These are phyloP conservation scores for Cichorium intybus DNA, from an alignment of 140 eudicot genomes.

Conservation along the genomic window DNA sequence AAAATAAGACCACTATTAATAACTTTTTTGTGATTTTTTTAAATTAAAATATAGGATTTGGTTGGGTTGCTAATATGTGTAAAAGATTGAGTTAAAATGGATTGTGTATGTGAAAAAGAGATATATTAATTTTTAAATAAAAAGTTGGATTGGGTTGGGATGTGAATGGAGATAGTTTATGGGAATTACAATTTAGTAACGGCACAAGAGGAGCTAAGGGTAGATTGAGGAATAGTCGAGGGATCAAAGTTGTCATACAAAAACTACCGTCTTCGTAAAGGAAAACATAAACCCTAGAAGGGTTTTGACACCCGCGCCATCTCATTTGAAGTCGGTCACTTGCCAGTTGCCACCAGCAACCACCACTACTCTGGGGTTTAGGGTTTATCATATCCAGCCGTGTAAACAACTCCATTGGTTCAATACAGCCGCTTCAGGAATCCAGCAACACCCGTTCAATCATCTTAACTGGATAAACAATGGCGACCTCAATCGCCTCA, in stretches of 20 bases:
- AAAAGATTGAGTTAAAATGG: no score
- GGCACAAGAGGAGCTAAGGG: background rate
- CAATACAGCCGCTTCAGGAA: background rate
- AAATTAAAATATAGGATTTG: no score
- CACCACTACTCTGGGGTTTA: slow-evolving; percentile 22
- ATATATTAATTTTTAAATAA: no score
- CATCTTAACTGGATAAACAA: slow-evolving; percentile 21
- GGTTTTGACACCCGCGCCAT: slow-evolving; percentile 23
- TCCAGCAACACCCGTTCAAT: background rate
- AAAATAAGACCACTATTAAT: no score
- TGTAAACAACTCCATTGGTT: background rate
- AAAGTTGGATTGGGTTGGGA: no score
- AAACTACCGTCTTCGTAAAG: background rate
- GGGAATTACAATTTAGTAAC: no score
- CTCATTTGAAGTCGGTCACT: slow-evolving; percentile 19
- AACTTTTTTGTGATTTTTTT: no score
- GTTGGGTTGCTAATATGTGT: no score
- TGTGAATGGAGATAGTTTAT: no score
- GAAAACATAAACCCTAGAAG: slow-evolving; percentile 29
- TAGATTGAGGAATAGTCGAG: background rate
- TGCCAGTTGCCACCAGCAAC: background rate
- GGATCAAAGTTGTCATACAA: slow-evolving; percentile 6
- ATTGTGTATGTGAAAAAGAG: no score
- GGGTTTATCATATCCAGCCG: slow-evolving; percentile 30
- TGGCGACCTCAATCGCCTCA: slow-evolving; percentile 67